Evolutionary conservation across 2,329 filamentous ascomycete genomes (phyloP), one percentile per base, ranked within the genome.

Genomic region (Pseudogymnoascus sp.): DNA sequence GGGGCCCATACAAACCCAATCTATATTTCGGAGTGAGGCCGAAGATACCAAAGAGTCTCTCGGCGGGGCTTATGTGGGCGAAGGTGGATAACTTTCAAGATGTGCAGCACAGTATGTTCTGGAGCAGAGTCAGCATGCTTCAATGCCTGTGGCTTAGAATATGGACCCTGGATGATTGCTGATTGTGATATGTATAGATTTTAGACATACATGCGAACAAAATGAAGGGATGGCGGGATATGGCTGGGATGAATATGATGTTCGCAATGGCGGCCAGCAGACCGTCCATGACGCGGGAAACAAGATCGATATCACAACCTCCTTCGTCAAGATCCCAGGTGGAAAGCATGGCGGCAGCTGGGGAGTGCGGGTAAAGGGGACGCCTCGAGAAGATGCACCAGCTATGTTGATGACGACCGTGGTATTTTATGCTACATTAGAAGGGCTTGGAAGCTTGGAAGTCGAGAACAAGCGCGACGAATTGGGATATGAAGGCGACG

Each of bases 191-290:
- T 36, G 25, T 62, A 1, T 73, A 95, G 91, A 88, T 70, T 89
- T 97, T 70, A 87, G 95, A 67, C 92, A 96, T 75, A 97, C 95
- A 0, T 99, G 95, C 77, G 95, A 97, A 75, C 95, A 99, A 75
- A 85, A 95, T 74, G 91, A 96, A 74, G 89, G 89, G 68, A 96
- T 99, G 83, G 89, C 86, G 59, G 93, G 93, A 63, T 99, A 99
- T 75, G 95, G 95, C 66, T 99, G 95, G 95, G 93, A 97, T 71
- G 91, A 96, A 74, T 99, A 96, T 75, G 95, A 99, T 76, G 88
- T 92, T 21, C 84, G 95, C 64, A 89, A 83, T 63, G 95, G 95
- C 66, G 95, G 95, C 63, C 82, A 90, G 21, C 91, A 99, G 76
- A 90, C 89, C 0, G 93, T 99, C 65, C 91, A 96, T 73, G 95